Conservation (phyloP, 805 yeast species). For the Nematodospora valgi region DNA sequence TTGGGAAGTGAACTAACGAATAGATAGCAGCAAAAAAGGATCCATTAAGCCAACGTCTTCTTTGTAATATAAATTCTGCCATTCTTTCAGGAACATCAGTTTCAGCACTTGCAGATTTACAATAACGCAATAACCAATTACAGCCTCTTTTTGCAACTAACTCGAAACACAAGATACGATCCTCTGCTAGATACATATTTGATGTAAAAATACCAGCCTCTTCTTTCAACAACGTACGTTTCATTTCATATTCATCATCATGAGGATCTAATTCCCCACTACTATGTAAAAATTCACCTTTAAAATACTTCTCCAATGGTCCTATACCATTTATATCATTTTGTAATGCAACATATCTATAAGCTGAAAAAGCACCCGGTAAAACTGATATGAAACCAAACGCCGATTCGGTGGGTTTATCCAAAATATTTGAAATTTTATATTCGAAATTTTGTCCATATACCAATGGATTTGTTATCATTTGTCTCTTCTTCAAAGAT, state of each 20-base stretch:
- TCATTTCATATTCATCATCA: constrained; percentile 45
- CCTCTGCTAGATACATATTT: constrained; percentile 70
- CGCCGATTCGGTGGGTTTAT: constrained; percentile 62
- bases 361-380: constrained; percentile 70
- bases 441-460: constrained; percentile 67
- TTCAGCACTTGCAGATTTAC: constrained; percentile 61
- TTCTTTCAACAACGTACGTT: constrained; percentile 32
- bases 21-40: constrained; percentile 65
- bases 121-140: constrained; percentile 61
- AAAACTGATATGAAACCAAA: constrained; percentile 64
- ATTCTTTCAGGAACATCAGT: constrained; percentile 65
- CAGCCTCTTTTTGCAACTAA: constrained; percentile 55
- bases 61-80: constrained; percentile 60
- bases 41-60: constrained; percentile 69
- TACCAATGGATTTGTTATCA: constrained; percentile 56
- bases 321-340: constrained; percentile 52
- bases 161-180: constrained; percentile 64
- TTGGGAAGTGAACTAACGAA: constrained; percentile 51
- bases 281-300: constrained; percentile 57
- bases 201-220: constrained; percentile 58
- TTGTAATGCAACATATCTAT: constrained; percentile 54
- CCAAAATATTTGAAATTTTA: constrained; percentile 63
- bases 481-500: constrained; percentile 44
- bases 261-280: constrained; percentile 59
- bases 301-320: constrained; percentile 64